These are phyloP conservation scores for Alternaria incomplexa DNA, from an alignment of 2,329 filamentous ascomycete genomes.

Conservation along the genomic window DNA sequence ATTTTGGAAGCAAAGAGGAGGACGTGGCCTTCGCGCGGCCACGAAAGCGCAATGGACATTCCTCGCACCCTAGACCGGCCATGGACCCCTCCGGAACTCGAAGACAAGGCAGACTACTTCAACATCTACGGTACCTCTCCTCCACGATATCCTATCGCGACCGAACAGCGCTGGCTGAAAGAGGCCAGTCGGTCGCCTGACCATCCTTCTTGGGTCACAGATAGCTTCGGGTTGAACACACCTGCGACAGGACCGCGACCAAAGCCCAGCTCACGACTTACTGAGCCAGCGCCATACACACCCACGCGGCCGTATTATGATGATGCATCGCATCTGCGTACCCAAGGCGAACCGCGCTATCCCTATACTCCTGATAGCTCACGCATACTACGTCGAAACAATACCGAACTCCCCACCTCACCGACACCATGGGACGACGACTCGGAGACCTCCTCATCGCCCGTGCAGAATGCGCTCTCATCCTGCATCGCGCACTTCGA, in stretches of 20 bases:
- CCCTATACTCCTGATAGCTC: conserved; percentile 44
- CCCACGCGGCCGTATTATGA: conserved; percentile 24
- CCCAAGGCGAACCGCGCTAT: conserved; percentile 28
- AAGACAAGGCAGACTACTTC: conserved; percentile 28
- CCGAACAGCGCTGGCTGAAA: conserved; percentile 15
- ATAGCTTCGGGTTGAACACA: conserved; percentile 13
- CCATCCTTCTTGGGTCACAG: conserved; percentile 1
- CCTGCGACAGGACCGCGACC: conserved; percentile 20
- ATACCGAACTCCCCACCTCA: conserved; percentile 19
- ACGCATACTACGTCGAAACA: conserved; percentile 23
- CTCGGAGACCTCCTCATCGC: conserved; percentile 26
- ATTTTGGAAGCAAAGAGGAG: conserved; percentile 12
- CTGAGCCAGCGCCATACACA: conserved; percentile 25
- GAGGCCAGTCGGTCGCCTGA: not conserved
- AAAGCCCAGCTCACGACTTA: conserved; percentile 20
- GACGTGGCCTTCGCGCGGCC: conserved; percentile 17
- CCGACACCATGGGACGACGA: conserved; percentile 36
- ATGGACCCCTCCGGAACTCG: conserved; percentile 41
- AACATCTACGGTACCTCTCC: conserved; percentile 21
- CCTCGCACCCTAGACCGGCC: conserved; percentile 30
- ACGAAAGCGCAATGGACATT: conserved; percentile 27
- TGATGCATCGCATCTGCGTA: conserved; percentile 8
- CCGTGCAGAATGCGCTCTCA: conserved; percentile 39
- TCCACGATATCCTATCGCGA: conserved; percentile 14
- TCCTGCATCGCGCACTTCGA: conserved; percentile 42